Evolutionary conservation across 306 rosid genomes (phyloP), one percentile per base, ranked within the genome.

Genomic region (Lathyrus oleraceus): DNA sequence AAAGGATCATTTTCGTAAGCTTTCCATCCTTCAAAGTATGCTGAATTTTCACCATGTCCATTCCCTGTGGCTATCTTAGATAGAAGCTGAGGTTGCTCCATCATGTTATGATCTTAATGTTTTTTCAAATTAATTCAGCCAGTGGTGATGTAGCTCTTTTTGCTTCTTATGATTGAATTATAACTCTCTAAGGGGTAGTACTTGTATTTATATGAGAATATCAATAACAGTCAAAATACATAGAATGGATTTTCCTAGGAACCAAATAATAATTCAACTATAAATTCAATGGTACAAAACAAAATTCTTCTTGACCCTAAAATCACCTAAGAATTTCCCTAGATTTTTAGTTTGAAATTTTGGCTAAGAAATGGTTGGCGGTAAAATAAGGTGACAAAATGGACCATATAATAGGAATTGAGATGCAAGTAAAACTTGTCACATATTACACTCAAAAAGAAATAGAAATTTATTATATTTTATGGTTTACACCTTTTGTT

Each of bases 1-100:
- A 84, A 91, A 2, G 96, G 97, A 20, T 91, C 76, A 10, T 28
- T 38, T 6, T 91, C 87, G 58, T 82, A 84, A 6, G 96, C 97
- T 54, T 89, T 89, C 97, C 97, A 91, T 1, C 97, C 97, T 48
- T 87, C 96, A 59, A 91, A 91, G 45, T 85, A 85, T 0, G 94
- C 83, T 3, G 90, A 87, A 16, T 82, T 32, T 70, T 91, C 97
- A 5, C 84, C 91, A 38, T 91, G 94, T 16, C 97, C 97, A 35
- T 80, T 28, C 5, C 96, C 85, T 0, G 78, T 84, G 40, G 97
- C 97, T 3, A 87, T 78, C 70, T 84, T 89, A 9, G 97, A 91
- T 71, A 91, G 51, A 40, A 85, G 67, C 5, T 81, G 72, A 8
- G 54, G 21, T 16, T 48, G 23, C 23, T 48, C 54, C 54, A 48